Percentiles rank a stretch among this genome's conserved stretches.
Evolutionary conservation across 371 early-diverging fungal genomes (phyloP).

Genomic region (Chytridium lagenaria): DNA sequence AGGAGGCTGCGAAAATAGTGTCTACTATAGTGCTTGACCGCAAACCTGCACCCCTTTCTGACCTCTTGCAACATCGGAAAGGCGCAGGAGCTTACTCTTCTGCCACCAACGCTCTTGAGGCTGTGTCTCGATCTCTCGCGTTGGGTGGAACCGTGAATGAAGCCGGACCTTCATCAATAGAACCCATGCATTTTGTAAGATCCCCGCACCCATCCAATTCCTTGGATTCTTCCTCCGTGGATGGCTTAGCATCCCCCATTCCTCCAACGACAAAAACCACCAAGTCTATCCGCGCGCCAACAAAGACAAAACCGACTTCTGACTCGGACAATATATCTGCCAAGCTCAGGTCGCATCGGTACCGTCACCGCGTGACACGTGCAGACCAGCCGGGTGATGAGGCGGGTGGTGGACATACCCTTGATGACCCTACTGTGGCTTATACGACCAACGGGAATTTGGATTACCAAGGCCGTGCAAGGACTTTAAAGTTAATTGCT

Average conservation of each 20-base stretch:
- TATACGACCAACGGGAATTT: slow-evolving; percentile 20
- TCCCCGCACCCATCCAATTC: too few species aligned
- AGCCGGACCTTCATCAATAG: background rate
- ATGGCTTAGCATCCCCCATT: background rate
- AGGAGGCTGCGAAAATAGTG: background rate
- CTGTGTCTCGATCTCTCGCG: background rate
- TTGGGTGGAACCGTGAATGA: background rate
- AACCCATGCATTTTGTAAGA: background rate
- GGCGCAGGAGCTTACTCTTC: background rate
- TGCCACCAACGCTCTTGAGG: background rate
- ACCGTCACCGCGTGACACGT: background rate
- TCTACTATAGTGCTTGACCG: background rate
- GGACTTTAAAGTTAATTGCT: background rate
- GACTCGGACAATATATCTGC: background rate
- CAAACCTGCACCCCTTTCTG: background rate
- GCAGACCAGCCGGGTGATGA: background rate
- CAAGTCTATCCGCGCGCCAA: background rate
- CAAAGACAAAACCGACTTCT: background rate
- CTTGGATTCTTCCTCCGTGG: too few species aligned
- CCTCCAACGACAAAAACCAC: background rate
- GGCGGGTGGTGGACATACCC: background rate
- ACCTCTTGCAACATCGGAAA: background rate
- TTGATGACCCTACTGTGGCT: background rate
- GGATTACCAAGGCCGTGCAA: slow-evolving; percentile 29
- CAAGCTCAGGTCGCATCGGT: background rate